Percentiles rank a stretch among this genome's conserved stretches.
Conservation (phyloP, 306 rosid species). For the Delonix regia region DNA sequence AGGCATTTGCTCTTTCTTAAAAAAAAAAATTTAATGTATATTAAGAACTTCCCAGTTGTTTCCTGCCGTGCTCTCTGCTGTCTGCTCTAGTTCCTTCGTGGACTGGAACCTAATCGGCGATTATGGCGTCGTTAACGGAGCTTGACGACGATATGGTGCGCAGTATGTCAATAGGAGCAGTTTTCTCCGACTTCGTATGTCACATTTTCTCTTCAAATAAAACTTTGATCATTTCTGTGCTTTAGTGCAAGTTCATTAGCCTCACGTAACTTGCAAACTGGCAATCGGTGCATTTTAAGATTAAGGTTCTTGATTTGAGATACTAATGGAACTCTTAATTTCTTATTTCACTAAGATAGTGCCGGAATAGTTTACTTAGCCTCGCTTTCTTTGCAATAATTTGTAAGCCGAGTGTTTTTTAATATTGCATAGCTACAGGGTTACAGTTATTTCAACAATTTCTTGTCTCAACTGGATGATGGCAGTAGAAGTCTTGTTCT, state of each 20-base stretch:
- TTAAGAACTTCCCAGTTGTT: too few relatives aligned
- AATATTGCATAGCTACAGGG: neutral
- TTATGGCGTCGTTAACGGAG: conserved; percentile 65
- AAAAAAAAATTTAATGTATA: too few relatives aligned
- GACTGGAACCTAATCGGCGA: neutral
- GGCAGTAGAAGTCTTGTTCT: neutral
- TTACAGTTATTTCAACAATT: neutral
- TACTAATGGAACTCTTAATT: neutral
- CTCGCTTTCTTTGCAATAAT: neutral
- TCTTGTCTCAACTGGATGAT: neutral
- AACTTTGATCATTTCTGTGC: neutral
- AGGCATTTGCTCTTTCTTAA: too few relatives aligned
- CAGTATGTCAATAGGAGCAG: conserved; percentile 86
- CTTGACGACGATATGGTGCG: conserved; percentile 71
- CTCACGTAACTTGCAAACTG: neutral
- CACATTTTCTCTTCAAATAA: neutral
- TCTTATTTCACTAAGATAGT: neutral
- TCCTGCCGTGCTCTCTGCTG: neutral
- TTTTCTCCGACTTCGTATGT: conserved; percentile 87
- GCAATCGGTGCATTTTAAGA: neutral
- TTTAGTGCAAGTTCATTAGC: neutral
- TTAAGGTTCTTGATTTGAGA: neutral
- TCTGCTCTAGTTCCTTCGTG: neutral
- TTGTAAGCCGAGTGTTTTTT: neutral
- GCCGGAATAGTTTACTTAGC: neutral